These are phyloP conservation scores for Podila verticillata DNA, from an alignment of 192 early-diverging fungal species.

Conservation along the genomic window DNA sequence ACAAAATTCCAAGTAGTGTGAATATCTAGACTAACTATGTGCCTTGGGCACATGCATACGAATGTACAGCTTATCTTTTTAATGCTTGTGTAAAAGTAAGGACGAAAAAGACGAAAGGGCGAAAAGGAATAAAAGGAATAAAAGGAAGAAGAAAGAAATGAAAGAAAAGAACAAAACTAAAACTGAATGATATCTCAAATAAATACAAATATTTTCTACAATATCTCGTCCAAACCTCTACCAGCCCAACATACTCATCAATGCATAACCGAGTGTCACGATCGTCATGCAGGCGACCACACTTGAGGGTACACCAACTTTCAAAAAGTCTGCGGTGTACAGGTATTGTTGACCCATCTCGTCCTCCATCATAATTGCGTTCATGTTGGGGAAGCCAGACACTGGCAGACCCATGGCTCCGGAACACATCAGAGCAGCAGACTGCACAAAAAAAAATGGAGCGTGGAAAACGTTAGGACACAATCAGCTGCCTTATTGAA, in stretches of 20 bases:
- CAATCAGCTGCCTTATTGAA: background rate
- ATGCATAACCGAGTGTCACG: conserved; percentile 79
- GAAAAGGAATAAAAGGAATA: background rate
- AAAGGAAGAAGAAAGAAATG: too few species aligned
- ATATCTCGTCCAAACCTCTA: conserved; percentile 13
- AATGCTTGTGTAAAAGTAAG: too few species aligned
- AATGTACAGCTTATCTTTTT: too few species aligned
- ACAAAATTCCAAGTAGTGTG: too few species aligned
- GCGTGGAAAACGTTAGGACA: background rate
- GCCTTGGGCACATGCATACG: too few species aligned
- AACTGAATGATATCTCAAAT: background rate
- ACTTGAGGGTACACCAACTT: conserved; percentile 80
- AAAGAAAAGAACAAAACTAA: background rate
- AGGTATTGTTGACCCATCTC: conserved; percentile 87
- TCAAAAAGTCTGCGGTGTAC: conserved; percentile 84
- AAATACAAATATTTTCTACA: conserved; percentile 3
- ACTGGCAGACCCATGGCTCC: conserved; percentile 94
- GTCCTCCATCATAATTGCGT: conserved; percentile 93
- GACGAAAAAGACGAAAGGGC: too few species aligned
- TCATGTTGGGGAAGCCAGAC: conserved; percentile 97
- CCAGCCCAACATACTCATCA: conserved; percentile 73
- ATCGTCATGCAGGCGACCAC: conserved; percentile 76
- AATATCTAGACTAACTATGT: too few species aligned
- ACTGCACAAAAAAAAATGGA: conserved; percentile 21
- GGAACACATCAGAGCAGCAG: conserved; percentile 84